Evolutionary conservation across 2,329 filamentous ascomycete genomes (phyloP).

Genomic region (Arthroderma sp.): DNA sequence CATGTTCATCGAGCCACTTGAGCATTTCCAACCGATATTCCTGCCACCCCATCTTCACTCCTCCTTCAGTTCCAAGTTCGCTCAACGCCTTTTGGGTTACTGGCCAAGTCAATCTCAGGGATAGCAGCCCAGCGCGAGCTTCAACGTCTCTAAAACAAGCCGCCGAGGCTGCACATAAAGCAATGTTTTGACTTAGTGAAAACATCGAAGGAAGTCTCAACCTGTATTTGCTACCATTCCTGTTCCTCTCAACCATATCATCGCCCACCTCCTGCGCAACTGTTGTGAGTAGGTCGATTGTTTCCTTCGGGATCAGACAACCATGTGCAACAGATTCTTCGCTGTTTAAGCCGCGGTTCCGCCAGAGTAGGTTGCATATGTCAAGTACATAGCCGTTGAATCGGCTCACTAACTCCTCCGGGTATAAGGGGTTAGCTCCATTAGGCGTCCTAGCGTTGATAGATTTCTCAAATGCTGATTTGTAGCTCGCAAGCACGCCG

Average conservation of each 20-base stretch:
- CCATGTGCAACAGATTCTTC: slow-evolving; percentile 49
- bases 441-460: slow-evolving; percentile 29
- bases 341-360: slow-evolving; percentile 54
- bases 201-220: slow-evolving; percentile 30
- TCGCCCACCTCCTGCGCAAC: slow-evolving; percentile 30
- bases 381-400: slow-evolving; percentile 85
- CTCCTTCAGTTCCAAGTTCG: slow-evolving; percentile 50
- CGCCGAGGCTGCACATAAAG: slow-evolving; percentile 33
- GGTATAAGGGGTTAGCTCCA: slow-evolving; percentile 32
- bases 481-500: slow-evolving; percentile 57
- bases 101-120: slow-evolving; percentile 34
- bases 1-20: slow-evolving; percentile 49
- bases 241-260: slow-evolving; percentile 12
- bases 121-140: slow-evolving; percentile 26
- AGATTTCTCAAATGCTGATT: slow-evolving; percentile 56
- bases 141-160: slow-evolving; percentile 37
- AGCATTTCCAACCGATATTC: slow-evolving; percentile 64
- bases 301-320: slow-evolving; percentile 36
- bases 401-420: slow-evolving; percentile 47
- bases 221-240: slow-evolving; percentile 14
- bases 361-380: slow-evolving; percentile 72
- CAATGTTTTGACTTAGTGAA: slow-evolving; percentile 35
- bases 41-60: slow-evolving; percentile 55
- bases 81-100: slow-evolving; percentile 55
- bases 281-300: slow-evolving; percentile 30